These are phyloP conservation scores for Aspergillus sp. DNA, from an alignment of 2,329 filamentous ascomycete genomes.

Conservation along the genomic window DNA sequence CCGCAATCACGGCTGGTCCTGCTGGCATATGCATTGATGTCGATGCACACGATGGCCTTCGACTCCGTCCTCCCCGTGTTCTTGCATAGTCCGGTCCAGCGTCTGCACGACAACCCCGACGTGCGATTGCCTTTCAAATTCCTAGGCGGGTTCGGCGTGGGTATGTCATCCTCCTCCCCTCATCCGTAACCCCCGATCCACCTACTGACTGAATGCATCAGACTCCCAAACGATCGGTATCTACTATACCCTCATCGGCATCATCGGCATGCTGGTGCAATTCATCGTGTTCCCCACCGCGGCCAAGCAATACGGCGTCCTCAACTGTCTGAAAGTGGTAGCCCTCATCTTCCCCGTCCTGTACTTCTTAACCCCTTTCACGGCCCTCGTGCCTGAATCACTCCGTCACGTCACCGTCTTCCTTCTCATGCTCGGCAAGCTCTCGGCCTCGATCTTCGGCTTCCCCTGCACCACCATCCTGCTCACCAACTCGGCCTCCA, in stretches of 20 bases:
- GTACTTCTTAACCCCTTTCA: conserved; percentile 81
- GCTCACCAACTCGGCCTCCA: conserved; percentile 80
- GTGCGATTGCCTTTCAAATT: conserved; percentile 76
- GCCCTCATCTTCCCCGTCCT: conserved; percentile 68
- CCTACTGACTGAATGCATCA: conserved; percentile 28
- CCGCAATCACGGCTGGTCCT: conserved; percentile 74
- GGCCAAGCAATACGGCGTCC: conserved; percentile 69
- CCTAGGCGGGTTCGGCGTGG: conserved; percentile 72
- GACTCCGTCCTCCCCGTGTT: conserved; percentile 90
- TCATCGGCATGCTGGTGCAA: conserved; percentile 77
- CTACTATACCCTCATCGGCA: conserved; percentile 80
- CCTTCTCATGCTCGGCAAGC: conserved; percentile 69
- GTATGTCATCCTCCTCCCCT: conserved; percentile 21
- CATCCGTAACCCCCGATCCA: background rate
- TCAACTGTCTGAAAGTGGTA: conserved; percentile 70
- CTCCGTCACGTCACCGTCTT: conserved; percentile 63
- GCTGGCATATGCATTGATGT: conserved; percentile 74
- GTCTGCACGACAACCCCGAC: conserved; percentile 54
- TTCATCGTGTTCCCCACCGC: conserved; percentile 81
- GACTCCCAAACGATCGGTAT: conserved; percentile 74
- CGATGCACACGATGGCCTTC: conserved; percentile 78
- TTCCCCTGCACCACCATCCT: conserved; percentile 90
- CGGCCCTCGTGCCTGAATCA: conserved; percentile 58
- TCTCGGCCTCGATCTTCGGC: conserved; percentile 73
- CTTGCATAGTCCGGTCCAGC: conserved; percentile 69